phyloP scores from a whole-genome alignment of 2,329 filamentous ascomycete genomes.

The Annulohypoxylon truncatum region DNA sequence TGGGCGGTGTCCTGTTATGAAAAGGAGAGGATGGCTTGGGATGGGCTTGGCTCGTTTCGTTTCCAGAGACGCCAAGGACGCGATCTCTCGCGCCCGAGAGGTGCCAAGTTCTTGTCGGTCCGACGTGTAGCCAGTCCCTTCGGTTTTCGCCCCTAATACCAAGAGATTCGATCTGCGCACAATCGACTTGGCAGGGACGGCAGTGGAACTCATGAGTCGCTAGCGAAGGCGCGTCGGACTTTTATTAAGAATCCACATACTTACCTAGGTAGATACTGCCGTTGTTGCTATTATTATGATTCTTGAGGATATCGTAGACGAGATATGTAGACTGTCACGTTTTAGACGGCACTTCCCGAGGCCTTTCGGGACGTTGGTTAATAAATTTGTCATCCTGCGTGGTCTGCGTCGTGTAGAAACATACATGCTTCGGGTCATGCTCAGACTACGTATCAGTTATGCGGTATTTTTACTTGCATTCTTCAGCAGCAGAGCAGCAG shows the following conservation, averaged over 20 bases:
- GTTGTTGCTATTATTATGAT: slow-evolving; percentile 22
- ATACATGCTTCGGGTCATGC: background rate
- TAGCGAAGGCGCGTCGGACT: slow-evolving; percentile 18
- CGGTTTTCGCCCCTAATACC: slow-evolving; percentile 28
- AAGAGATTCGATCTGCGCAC: slow-evolving; percentile 45
- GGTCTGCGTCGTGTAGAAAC: slow-evolving; percentile 6
- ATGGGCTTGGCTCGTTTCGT: slow-evolving; percentile 28
- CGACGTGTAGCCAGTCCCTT: slow-evolving; percentile 35
- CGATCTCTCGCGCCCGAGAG: slow-evolving; percentile 24
- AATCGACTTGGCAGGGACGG: slow-evolving; percentile 46
- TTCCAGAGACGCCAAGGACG: slow-evolving; percentile 34
- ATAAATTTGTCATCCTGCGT: slow-evolving; percentile 9
- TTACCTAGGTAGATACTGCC: background rate
- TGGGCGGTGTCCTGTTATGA: slow-evolving; percentile 10
- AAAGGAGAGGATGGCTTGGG: slow-evolving; percentile 8
- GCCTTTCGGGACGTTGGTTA: slow-evolving; percentile 5
- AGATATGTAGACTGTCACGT: slow-evolving; percentile 8
- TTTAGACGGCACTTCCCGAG: slow-evolving; percentile 26
- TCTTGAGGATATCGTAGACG: slow-evolving; percentile 21
- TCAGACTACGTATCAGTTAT: slow-evolving; percentile 26
- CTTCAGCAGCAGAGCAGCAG: no score
- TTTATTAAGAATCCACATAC: slow-evolving; percentile 19
- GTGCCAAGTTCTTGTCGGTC: slow-evolving; percentile 40
- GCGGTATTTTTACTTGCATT: slow-evolving; percentile 37
- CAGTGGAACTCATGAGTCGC: slow-evolving; percentile 40